Conservation (phyloP, 192 early-diverging fungal genomes). For the Entophlyctis luteolus region DNA sequence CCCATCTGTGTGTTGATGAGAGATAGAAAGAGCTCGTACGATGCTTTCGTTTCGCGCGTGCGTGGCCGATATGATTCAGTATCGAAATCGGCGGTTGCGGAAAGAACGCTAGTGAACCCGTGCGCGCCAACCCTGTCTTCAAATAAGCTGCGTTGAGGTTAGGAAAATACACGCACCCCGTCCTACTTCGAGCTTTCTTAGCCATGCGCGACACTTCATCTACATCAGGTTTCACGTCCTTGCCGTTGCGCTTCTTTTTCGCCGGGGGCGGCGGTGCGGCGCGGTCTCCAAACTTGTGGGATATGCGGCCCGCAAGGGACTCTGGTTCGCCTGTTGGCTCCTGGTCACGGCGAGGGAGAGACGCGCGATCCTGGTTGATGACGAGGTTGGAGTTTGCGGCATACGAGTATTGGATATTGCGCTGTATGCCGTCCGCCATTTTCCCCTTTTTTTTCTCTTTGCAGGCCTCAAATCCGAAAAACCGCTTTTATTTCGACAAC, state of each 20-base stretch:
- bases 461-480: too few relatives aligned
- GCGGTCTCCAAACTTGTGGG: slow-evolving; percentile 77
- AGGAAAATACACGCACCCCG: background rate
- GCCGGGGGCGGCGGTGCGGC: slow-evolving; percentile 67
- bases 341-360: slow-evolving; percentile 74
- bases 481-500: too few relatives aligned
- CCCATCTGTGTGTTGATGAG: slow-evolving; percentile 73
- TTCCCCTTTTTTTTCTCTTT: too few relatives aligned
- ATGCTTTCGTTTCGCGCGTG: slow-evolving; percentile 81
- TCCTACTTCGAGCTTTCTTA: background rate
- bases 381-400: slow-evolving; percentile 95
- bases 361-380: slow-evolving; percentile 81
- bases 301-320: slow-evolving; percentile 85
- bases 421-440: slow-evolving; percentile 37
- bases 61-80: slow-evolving; percentile 79
- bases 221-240: slow-evolving; percentile 60
- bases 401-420: slow-evolving; percentile 36
- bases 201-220: slow-evolving; percentile 14
- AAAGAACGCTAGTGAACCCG: slow-evolving; percentile 58
- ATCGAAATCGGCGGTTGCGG: slow-evolving; percentile 85
- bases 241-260: slow-evolving; percentile 58
- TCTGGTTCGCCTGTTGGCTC: slow-evolving; percentile 96
- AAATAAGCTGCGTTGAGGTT: background rate
- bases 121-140: background rate
- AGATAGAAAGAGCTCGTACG: slow-evolving; percentile 85